A percentile compares a stretch with the other conserved stretches of the same genome.
Conservation (phyloP, 441 rosid species). For the Jatropha podagrica region DNA sequence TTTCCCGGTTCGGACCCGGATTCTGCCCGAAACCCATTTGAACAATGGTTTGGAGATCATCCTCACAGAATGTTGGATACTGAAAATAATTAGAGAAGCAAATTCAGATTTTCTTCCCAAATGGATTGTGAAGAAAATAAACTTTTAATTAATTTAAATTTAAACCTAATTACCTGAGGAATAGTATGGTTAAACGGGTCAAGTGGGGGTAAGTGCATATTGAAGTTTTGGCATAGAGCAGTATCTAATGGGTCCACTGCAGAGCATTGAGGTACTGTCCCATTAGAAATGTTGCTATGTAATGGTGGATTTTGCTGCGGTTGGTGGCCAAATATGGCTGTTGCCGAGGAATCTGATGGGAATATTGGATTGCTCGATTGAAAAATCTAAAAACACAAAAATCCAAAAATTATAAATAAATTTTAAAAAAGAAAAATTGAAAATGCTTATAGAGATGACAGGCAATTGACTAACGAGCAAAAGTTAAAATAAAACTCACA, state of each 20-base stretch:
- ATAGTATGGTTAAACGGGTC: slow-evolving; percentile 34
- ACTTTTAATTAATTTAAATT: neutral
- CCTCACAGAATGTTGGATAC: slow-evolving; percentile 56
- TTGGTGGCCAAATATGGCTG: slow-evolving; percentile 48
- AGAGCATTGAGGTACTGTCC: slow-evolving; percentile 37
- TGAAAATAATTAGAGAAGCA: slow-evolving; percentile 24
- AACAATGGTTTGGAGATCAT: slow-evolving; percentile 74
- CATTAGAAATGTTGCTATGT: slow-evolving; percentile 31
- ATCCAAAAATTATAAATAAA: neutral
- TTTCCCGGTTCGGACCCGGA: slow-evolving; percentile 19
- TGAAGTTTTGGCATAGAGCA: slow-evolving; percentile 38
- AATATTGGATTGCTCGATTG: slow-evolving; percentile 47
- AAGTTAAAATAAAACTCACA: slow-evolving; percentile 36
- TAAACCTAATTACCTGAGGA: slow-evolving; percentile 44
- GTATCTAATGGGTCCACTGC: slow-evolving; percentile 31
- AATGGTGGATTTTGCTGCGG: slow-evolving; percentile 44
- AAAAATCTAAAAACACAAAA: slow-evolving; percentile 41
- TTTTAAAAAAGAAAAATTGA: neutral
- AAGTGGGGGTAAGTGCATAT: slow-evolving; percentile 46
- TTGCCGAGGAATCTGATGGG: slow-evolving; percentile 52
- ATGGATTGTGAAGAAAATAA: too few species aligned
- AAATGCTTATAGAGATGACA: neutral
- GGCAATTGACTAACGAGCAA: slow-evolving; percentile 17
- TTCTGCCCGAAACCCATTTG: slow-evolving; percentile 71
- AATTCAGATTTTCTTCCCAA: neutral